Percentiles rank a stretch among this genome's conserved stretches.
phyloP scores from a whole-genome alignment of 2,329 filamentous ascomycete species.

The Paraphoma chrysanthemicola region DNA sequence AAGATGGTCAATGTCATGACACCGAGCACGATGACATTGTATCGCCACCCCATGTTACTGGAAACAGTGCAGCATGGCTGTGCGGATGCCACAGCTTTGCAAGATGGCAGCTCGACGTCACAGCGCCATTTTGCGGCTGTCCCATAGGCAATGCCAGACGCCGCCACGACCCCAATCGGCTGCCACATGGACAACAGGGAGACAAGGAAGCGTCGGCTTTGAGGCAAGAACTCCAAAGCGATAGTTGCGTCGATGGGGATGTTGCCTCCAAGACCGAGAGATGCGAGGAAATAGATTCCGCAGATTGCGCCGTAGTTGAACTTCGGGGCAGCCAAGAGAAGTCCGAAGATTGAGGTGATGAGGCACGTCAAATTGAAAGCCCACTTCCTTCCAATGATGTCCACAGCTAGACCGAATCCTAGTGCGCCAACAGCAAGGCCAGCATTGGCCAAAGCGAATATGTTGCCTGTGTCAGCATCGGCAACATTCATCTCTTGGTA shows the following conservation, averaged over 20 bases:
- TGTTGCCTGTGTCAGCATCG: constrained; percentile 26
- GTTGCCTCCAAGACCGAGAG: constrained; percentile 35
- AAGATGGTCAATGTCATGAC: constrained; percentile 35
- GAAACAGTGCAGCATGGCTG: constrained; percentile 28
- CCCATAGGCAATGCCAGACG: constrained; percentile 35
- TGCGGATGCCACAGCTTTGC: constrained; percentile 18
- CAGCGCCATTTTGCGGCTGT: constrained; percentile 40
- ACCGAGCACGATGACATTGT: constrained; percentile 36
- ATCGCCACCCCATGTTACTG: constrained; percentile 42
- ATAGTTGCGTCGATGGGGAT: constrained; percentile 38
- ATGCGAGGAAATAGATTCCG: constrained; percentile 36
- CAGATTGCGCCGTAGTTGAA: constrained; percentile 39
- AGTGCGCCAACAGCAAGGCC: constrained; percentile 37
- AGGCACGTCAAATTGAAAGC: constrained; percentile 36
- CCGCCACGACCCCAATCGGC: constrained; percentile 34
- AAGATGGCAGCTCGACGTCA: constrained; percentile 23
- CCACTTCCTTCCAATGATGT: constrained; percentile 38
- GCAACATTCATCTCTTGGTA: constrained; percentile 40
- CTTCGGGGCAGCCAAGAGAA: constrained; percentile 35
- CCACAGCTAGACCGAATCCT: constrained; percentile 32
- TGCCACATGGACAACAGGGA: constrained; percentile 41
- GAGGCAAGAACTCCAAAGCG: constrained; percentile 34
- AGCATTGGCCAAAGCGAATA: constrained; percentile 38
- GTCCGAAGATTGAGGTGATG: constrained; percentile 36
- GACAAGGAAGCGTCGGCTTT: constrained; percentile 36